Conservation (phyloP, 148 eudicot species). For the Vaccinium myrtillus region DNA sequence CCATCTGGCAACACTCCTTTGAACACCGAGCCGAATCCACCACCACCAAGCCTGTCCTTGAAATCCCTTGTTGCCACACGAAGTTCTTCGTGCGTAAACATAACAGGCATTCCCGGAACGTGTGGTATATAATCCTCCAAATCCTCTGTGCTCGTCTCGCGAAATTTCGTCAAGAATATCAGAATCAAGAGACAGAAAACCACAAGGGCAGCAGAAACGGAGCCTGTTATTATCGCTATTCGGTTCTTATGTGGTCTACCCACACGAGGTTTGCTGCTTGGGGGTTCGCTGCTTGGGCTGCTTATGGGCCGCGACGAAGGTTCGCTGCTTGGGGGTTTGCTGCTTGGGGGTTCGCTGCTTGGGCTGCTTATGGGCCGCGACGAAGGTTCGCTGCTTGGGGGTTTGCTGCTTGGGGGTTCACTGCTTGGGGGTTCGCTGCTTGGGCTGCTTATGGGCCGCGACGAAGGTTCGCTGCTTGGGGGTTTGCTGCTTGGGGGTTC, state of each 20-base stretch:
- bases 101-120: constrained; percentile 13
- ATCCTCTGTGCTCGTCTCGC: background rate
- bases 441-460: too few species aligned
- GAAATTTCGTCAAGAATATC: background rate
- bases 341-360: too few species aligned
- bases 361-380: too few species aligned
- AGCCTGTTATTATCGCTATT: background rate
- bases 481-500: too few species aligned
- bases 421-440: too few species aligned
- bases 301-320: too few species aligned
- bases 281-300: too few species aligned
- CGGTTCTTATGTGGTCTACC: background rate
- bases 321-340: too few species aligned
- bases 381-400: too few species aligned
- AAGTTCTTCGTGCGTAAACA: constrained; percentile 11
- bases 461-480: too few species aligned
- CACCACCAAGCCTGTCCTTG: constrained; percentile 14
- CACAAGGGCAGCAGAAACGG: background rate
- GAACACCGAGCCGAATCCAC: constrained; percentile 19
- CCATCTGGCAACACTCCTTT: constrained; percentile 13
- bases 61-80: constrained; percentile 13
- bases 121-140: background rate
- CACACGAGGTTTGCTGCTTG: too few species aligned
- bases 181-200: background rate
- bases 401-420: too few species aligned